phyloP scores from a whole-genome alignment of 345 rosid species.

The Populus ilicifolia region DNA sequence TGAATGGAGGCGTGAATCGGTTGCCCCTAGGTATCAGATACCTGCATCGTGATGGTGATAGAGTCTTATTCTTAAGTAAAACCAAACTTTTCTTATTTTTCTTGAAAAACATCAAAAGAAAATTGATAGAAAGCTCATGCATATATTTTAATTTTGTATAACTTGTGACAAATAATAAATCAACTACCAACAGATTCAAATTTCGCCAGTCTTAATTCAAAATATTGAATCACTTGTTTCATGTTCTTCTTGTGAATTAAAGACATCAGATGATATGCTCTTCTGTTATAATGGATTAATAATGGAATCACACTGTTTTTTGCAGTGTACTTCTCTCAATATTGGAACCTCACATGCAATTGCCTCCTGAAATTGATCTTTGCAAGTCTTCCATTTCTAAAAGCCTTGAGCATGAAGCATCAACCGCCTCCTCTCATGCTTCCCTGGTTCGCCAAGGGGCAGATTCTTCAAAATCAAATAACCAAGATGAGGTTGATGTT shows the following conservation, averaged over 20 bases:
- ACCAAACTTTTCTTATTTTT: background rate
- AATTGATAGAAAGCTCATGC: background rate
- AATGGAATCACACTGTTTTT: conserved; percentile 17
- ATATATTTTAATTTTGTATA: background rate
- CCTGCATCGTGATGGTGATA: conserved; percentile 8
- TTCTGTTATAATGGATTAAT: conserved; percentile 5
- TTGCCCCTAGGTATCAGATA: conserved; percentile 64
- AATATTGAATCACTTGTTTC: background rate
- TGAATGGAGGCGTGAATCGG: conserved; percentile 79
- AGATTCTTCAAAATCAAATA: conserved; percentile 34
- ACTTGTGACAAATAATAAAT: background rate
- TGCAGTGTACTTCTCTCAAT: conserved; percentile 79
- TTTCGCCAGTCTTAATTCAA: background rate
- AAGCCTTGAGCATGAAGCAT: conserved; percentile 38
- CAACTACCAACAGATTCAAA: background rate
- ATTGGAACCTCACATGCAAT: conserved; percentile 67
- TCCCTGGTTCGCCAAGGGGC: conserved; percentile 26
- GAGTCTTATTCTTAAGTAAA: background rate
- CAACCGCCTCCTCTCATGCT: conserved; percentile 20
- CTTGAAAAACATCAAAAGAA: background rate
- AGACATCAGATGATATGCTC: background rate
- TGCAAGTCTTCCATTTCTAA: conserved; percentile 46
- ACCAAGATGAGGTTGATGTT: conserved; percentile 44
- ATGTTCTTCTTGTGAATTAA: background rate
- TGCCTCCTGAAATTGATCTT: conserved; percentile 73